Conservation (phyloP, 176 grass and related monocot genomes). For the Saccharum spontaneum region DNA sequence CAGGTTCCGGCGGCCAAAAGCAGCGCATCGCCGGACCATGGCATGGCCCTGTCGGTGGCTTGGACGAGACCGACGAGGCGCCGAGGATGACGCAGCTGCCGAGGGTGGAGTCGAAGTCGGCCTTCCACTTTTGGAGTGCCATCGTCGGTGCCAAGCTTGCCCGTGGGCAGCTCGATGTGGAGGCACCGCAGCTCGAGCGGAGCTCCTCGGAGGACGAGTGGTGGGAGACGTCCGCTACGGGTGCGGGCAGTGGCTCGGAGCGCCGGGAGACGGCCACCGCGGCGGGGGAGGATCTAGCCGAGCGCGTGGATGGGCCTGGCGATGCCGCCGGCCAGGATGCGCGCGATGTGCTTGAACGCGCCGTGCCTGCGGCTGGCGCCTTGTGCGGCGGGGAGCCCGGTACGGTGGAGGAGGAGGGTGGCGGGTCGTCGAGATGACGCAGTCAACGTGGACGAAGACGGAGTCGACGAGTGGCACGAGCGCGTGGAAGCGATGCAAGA, state of each 20-base stretch:
- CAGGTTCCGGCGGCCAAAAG: no score
- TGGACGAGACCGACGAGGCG: constrained; percentile 59
- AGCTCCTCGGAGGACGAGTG: constrained; percentile 92
- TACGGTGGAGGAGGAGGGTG: not conserved
- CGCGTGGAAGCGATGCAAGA: constrained; percentile 75
- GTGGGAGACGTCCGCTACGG: constrained; percentile 62
- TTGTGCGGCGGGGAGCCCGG: not conserved
- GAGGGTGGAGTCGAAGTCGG: constrained; percentile 79
- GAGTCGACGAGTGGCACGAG: constrained; percentile 83
- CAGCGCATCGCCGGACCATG: no score
- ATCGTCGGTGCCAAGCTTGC: constrained; percentile 80
- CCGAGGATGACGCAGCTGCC: constrained; percentile 79
- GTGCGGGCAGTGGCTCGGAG: not conserved
- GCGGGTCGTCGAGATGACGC: constrained; percentile 76
- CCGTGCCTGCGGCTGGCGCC: not conserved
- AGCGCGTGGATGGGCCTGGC: no score
- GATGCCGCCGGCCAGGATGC: constrained; percentile 64
- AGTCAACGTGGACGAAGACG: constrained; percentile 88
- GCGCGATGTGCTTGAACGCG: constrained; percentile 59
- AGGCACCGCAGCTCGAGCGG: constrained; percentile 77
- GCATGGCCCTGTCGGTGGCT: not conserved
- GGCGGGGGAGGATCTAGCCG: constrained; percentile 56
- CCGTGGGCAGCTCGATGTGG: constrained; percentile 76
- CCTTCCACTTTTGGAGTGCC: constrained; percentile 88
- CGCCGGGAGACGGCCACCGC: constrained; percentile 31